Evolutionary conservation across 805 yeast genomes (phyloP), one percentile per base, ranked within the genome.

Genomic region (Candida railenensis): DNA sequence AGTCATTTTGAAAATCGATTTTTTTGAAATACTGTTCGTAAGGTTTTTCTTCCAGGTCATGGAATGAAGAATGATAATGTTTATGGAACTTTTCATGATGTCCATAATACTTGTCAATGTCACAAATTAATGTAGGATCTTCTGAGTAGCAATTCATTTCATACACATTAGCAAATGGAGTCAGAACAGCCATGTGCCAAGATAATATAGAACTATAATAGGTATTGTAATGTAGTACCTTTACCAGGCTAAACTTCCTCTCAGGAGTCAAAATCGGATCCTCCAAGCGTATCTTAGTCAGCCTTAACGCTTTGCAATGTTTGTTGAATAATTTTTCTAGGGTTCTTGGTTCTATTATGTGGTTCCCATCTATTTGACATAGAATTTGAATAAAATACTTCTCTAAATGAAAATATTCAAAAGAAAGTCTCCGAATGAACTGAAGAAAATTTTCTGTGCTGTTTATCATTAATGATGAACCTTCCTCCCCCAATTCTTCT

Each of bases 341-440:
- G 9, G 62, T 45, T 28, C 64, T 50, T 30, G 52, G 41, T 33
- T 67, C 71, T 7, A 72, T 53, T 12, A 69, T 47, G 3, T 61
- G 62, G 48, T 69, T 66, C 43, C 58, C 56, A 50, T 62, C 58
- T 33, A 70, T 52, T 48, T 71, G 71, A 14, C 62, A 48, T 33
- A 69, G 52, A 12, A 71, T 64, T 33, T 72, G 73, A 22, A 72
- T 58, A 41, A 57, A 62, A 49, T 72, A 73, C 42, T 61, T 66
- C 40, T 73, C 77, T 45, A 73, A 57, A 19, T 71, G 52, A 41
- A 67, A 59, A 45, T 55, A 73, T 46, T 73, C 77, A 48, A 64
- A 64, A 0, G 73, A 61, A 2, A 66, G 65, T 47, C 67, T 69
- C 3, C 66, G 58, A 9, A 71, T 52, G 2, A 61, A 43, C 47